phyloP scores from a whole-genome alignment of 2,329 filamentous ascomycete genomes.

The Beauveria medogensis region DNA sequence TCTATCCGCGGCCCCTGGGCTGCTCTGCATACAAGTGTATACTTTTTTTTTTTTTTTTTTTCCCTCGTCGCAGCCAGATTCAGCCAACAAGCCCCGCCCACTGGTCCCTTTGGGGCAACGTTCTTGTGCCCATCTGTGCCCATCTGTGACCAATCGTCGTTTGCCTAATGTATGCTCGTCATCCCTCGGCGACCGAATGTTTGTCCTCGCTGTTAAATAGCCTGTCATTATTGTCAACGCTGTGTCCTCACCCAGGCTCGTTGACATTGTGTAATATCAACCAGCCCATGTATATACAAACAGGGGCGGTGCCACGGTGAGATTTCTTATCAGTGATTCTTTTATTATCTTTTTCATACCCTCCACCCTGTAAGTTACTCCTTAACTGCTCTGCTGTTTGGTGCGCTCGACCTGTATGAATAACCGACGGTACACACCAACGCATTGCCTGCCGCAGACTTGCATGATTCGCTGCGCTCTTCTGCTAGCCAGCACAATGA shows the following conservation, averaged over 20 bases:
- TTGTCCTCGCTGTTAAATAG: background rate
- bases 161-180: constrained; percentile 3
- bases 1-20: background rate
- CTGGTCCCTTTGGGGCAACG: background rate
- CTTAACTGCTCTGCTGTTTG: too few relatives aligned
- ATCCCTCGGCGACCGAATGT: constrained; percentile 8
- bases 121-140: background rate
- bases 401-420: background rate
- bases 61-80: background rate
- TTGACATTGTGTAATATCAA: background rate
- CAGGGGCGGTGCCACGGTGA: background rate
- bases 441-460: background rate
- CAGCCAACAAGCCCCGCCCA: background rate
- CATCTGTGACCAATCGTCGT: background rate
- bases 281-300: background rate
- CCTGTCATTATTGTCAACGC: too few relatives aligned
- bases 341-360: too few relatives aligned
- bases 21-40: background rate
- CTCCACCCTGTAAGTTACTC: too few relatives aligned
- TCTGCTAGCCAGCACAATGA: background rate
- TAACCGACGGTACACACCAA: background rate
- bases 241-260: background rate
- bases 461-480: background rate
- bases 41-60: background rate
- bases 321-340: too few relatives aligned